phyloP scores from a whole-genome alignment of 1,284 basidiomycete genomes.

The Cerioporus squamosus region DNA sequence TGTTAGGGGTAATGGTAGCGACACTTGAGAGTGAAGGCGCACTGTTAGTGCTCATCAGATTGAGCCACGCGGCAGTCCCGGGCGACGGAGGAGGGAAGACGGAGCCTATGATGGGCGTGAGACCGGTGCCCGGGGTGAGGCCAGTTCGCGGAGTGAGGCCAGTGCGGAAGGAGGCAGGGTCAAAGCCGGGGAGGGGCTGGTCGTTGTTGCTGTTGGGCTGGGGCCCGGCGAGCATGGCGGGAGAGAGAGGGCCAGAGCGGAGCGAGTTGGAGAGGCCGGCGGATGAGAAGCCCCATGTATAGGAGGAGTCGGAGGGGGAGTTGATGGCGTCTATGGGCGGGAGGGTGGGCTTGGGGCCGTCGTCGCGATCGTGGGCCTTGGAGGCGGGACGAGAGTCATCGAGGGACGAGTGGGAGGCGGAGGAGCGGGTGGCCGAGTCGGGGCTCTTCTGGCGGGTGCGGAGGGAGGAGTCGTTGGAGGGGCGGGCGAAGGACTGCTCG shows the following conservation, averaged over 20 bases:
- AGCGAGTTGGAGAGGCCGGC: constrained; percentile 74
- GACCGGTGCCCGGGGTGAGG: constrained; percentile 76
- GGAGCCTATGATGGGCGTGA: constrained; percentile 80
- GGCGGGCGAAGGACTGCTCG: constrained; percentile 86
- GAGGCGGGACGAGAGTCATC: constrained; percentile 41
- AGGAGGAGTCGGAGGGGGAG: constrained; percentile 79
- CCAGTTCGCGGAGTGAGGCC: constrained; percentile 82
- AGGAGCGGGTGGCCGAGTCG: constrained; percentile 39
- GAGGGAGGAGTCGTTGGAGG: constrained; percentile 49
- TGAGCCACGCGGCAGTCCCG: constrained; percentile 91
- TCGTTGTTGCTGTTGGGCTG: constrained; percentile 46
- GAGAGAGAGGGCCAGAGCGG: constrained; percentile 89
- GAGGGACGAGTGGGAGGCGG: constrained; percentile 43
- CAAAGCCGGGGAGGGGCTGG: constrained; percentile 54
- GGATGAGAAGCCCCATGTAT: constrained; percentile 72
- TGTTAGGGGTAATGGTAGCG: constrained; percentile 90
- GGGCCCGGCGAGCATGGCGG: constrained; percentile 94
- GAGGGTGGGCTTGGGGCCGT: constrained; percentile 63
- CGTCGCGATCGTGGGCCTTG: constrained; percentile 42
- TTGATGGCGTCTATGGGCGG: constrained; percentile 88
- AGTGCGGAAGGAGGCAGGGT: constrained; percentile 77
- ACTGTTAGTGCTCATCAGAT: constrained; percentile 82
- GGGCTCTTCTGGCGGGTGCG: constrained; percentile 43
- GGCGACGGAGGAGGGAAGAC: constrained; percentile 88
- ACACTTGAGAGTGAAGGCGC: constrained; percentile 57